Evolutionary conservation across 257 asterid species (phyloP).

Genomic region (Solanum habrochaites): DNA sequence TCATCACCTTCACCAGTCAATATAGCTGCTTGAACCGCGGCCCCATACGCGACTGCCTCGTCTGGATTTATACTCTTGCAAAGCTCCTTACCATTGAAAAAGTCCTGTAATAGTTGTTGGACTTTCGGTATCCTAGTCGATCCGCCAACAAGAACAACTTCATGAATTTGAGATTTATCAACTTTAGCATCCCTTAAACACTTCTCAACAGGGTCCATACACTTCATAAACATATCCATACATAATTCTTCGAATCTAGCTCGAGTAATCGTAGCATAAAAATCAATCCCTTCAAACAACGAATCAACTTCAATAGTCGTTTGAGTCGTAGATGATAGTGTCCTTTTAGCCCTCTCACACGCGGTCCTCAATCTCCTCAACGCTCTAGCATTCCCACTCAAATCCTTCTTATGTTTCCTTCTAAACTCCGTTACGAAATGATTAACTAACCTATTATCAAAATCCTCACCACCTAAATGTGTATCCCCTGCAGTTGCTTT

Average conservation of each 20-base stretch:
- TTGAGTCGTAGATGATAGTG: constrained; percentile 36
- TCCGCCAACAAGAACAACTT: constrained; percentile 49
- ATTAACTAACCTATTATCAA: constrained; percentile 46
- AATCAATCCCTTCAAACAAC: constrained; percentile 40
- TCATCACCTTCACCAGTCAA: constrained; percentile 35
- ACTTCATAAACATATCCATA: constrained; percentile 44
- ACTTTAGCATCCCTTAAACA: constrained; percentile 41
- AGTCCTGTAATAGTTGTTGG: constrained; percentile 35
- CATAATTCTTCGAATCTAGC: constrained; percentile 54
- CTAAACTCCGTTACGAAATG: constrained; percentile 44
- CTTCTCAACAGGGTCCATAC: constrained; percentile 62
- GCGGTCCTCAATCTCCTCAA: constrained; percentile 36
- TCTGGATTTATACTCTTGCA: constrained; percentile 43
- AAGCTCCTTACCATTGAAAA: constrained; percentile 45
- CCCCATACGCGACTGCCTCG: constrained; percentile 50
- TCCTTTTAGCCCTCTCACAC: constrained; percentile 41
- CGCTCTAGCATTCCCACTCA: constrained; percentile 36
- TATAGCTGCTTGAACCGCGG: constrained; percentile 44
- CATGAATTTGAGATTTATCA: constrained; percentile 33
- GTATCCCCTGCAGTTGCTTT: constrained; percentile 56
- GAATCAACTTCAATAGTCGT: constrained; percentile 49
- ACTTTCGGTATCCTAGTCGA: constrained; percentile 51
- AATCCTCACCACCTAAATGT: constrained; percentile 56
- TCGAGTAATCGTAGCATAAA: constrained; percentile 34
- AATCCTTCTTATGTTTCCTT: constrained; percentile 40